phyloP scores from a whole-genome alignment of 2,329 filamentous ascomycete genomes.

The Penicillium occitanis region DNA sequence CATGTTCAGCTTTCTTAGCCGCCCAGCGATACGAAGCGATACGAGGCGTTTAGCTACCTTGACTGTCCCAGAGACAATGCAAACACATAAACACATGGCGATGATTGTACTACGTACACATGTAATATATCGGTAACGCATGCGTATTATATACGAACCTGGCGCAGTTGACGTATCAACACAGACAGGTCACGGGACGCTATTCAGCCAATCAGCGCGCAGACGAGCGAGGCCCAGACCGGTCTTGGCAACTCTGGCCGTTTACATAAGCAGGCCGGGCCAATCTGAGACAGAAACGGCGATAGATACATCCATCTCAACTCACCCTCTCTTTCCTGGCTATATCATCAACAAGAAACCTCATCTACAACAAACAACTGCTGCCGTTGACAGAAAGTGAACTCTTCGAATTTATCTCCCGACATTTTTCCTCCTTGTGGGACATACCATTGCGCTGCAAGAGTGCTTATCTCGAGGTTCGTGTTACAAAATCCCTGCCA shows the following conservation, averaged over 20 bases:
- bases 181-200: slow-evolving; percentile 16
- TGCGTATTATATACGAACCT: neutral
- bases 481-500: slow-evolving; percentile 21
- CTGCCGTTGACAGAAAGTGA: neutral
- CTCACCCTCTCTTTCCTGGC: slow-evolving; percentile 1
- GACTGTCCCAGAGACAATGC: neutral
- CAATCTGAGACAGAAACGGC: slow-evolving; percentile 16
- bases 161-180: slow-evolving; percentile 18
- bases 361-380: neutral
- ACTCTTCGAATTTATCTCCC: neutral
- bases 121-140: slow-evolving; percentile 2
- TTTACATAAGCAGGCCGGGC: slow-evolving; percentile 17
- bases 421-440: neutral
- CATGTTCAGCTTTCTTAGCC: neutral
- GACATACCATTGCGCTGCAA: slow-evolving; percentile 12
- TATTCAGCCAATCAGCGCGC: slow-evolving; percentile 6
- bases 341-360: neutral
- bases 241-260: slow-evolving; percentile 7
- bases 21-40: neutral
- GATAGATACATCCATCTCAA: slow-evolving; percentile 7
- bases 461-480: slow-evolving; percentile 23
- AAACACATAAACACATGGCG: neutral
- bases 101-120: neutral
- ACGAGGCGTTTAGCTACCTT: neutral
- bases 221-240: slow-evolving; percentile 5